Base-by-base conservation (phyloP, 108 stramenopile genomes). In the Nannochloropsis gaditana region DNA sequence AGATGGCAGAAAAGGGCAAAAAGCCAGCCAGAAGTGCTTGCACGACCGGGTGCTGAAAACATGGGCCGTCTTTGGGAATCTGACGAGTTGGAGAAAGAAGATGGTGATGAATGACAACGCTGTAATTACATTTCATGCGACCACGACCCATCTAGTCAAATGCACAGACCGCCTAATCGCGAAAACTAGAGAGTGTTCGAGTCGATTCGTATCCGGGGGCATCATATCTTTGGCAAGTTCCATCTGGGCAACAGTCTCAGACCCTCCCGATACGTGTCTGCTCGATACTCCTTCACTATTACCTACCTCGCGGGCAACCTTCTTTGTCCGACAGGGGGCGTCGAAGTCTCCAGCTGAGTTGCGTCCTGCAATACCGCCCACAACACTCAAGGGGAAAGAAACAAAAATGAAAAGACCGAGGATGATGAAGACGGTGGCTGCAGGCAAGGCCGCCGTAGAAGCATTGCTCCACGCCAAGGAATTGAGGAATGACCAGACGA, bases 1-100 rank as follows among this genome's bases (percentile, higher is more conserved):
- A 98, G 88, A 98, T 99, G 9, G 97, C 96, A 31, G 94, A 94
- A 90, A 99, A 99, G 44, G 98, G 98, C 41, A 99, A 92, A 90
- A 99, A 96, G 43, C 98, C 98, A n/a, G 97, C 95, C 89, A 98
- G 92, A 82, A 96, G 59, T 42, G 91, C 47, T 59, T 93, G 92
- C 44, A 86, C 88, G 21, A 82, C 82, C 43, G 86, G 82, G 79
- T 88, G 45, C 44, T 82, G 84, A 85, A 90, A 91, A 86, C 90
- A 91, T 17, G 86, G 81, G 19, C 43, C 44, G 41, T 89, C 88
- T 50, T 88, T 86, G 11, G 89, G 89, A 11, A 89, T 88, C 89
- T 88, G 81, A 17, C 21, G 17, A 31, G 11, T 19, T 5, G 43
- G 42, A 11, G 31, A 9, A 9, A 42, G 41, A 9, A 15, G 44